Evolutionary conservation across 345 rosid species (phyloP).

Genomic region (Hibiscus trionum): DNA sequence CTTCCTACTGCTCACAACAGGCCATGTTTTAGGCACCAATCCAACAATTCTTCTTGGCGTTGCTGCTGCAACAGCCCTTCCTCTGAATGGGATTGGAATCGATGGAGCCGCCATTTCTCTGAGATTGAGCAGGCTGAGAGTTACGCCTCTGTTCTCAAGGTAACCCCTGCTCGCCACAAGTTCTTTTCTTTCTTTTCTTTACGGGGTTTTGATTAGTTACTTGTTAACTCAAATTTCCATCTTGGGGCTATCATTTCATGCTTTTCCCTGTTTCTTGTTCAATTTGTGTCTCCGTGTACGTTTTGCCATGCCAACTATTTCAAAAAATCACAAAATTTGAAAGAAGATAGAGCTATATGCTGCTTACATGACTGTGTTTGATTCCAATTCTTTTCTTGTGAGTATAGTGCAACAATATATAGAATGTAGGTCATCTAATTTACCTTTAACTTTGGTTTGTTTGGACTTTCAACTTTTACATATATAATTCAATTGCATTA

Average conservation of each 20-base stretch:
- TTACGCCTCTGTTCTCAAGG: constrained; percentile 78
- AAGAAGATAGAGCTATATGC: neutral
- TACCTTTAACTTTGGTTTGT: neutral
- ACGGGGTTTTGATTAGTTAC: neutral
- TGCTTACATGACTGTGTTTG: neutral
- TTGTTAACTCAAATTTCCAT: neutral
- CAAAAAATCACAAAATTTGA: neutral
- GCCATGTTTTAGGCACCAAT: constrained; percentile 22
- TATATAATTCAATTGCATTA: neutral
- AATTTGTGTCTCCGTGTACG: neutral
- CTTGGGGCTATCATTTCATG: neutral
- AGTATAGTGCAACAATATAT: neutral
- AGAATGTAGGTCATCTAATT: neutral
- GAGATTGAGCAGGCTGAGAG: constrained; percentile 74
- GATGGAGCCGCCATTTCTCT: constrained; percentile 82
- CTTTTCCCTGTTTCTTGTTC: neutral
- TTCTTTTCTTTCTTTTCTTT: neutral
- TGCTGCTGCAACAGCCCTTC: constrained; percentile 34
- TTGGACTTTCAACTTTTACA: neutral
- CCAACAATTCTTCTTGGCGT: constrained; percentile 21
- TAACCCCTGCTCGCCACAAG: constrained; percentile 5
- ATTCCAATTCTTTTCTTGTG: neutral
- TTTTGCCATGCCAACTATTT: neutral
- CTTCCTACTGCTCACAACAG: neutral
- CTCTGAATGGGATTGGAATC: constrained; percentile 80